Evolutionary conservation across 768 basidiomycete species (phyloP).

Genomic region (Amyloporia xantha): DNA sequence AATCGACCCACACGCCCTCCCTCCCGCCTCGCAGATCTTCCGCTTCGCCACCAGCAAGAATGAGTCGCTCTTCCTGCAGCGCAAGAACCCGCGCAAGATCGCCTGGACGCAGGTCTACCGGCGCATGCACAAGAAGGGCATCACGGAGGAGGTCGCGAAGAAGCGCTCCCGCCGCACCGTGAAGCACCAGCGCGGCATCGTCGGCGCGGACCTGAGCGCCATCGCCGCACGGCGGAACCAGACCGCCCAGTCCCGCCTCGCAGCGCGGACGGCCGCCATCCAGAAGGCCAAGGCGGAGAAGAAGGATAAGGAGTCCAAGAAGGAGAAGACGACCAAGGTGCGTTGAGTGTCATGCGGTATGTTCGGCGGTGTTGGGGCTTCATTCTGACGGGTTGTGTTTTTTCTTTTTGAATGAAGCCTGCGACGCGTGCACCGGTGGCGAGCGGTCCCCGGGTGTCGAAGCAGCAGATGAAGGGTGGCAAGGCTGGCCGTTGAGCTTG

Average conservation of each 20-base stretch:
- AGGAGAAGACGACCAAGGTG: conserved; percentile 60
- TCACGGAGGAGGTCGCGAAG: conserved; percentile 99
- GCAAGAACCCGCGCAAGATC: conserved; percentile 99
- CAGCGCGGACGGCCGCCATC: conserved; percentile 80
- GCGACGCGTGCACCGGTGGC: conserved; percentile 43
- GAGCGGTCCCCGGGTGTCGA: conserved; percentile 79
- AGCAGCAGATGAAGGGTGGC: conserved; percentile 94
- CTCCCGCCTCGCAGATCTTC: conserved; percentile 64
- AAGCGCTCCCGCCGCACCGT: conserved; percentile 95
- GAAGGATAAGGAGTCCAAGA: conserved; percentile 93
- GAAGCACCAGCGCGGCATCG: conserved; percentile 97
- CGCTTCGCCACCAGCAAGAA: conserved; percentile 92
- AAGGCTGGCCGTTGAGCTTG: conserved; percentile 61
- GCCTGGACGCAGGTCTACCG: conserved; percentile 94
- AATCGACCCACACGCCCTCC: too few species aligned
- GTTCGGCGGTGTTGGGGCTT: neutral
- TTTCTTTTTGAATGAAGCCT: conserved; percentile 35
- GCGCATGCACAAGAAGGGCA: conserved; percentile 99
- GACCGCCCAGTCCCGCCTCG: conserved; percentile 75
- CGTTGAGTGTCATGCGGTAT: conserved; percentile 13
- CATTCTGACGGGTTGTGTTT: conserved; percentile 1
- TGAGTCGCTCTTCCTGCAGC: conserved; percentile 94
- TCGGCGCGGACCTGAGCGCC: conserved; percentile 88
- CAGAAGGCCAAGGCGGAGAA: conserved; percentile 94
- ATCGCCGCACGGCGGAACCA: conserved; percentile 93